Conservation (phyloP, 2,329 filamentous ascomycete genomes). For the Lachnellula hyalina region DNA sequence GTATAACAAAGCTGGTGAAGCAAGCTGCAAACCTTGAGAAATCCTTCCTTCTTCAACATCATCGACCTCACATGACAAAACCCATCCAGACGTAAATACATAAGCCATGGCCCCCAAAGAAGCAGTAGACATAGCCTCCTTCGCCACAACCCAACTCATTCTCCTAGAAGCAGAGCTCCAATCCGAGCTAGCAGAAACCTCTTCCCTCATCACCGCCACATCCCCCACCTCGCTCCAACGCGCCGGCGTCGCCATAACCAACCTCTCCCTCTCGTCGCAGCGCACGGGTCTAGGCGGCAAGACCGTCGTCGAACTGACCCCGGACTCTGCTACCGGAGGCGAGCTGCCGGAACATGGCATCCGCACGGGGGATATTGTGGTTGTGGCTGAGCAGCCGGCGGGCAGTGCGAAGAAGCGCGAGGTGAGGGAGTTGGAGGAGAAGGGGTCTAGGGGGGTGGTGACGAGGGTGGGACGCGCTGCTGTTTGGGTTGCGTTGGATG, state of each 20-base stretch:
- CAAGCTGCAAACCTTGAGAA: no score
- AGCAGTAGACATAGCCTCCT: slow-evolving; percentile 55
- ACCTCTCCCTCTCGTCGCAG: slow-evolving; percentile 67
- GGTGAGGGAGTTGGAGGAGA: slow-evolving; percentile 63
- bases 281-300: slow-evolving; percentile 90
- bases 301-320: slow-evolving; percentile 73
- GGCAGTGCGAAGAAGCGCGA: slow-evolving; percentile 58
- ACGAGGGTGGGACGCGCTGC: slow-evolving; percentile 53
- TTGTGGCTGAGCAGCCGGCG: slow-evolving; percentile 68
- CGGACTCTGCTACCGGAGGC: slow-evolving; percentile 59
- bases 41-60: slow-evolving; percentile 1
- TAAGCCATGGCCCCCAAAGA: slow-evolving; percentile 32
- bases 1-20: no score
- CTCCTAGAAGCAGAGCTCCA: slow-evolving; percentile 68
- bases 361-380: slow-evolving; percentile 71
- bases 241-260: slow-evolving; percentile 73
- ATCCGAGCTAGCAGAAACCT: slow-evolving; percentile 66
- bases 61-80: slow-evolving; percentile 10
- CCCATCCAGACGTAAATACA: neutral
- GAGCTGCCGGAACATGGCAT: slow-evolving; percentile 72
- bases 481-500: slow-evolving; percentile 65
- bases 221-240: slow-evolving; percentile 66
- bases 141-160: slow-evolving; percentile 64
- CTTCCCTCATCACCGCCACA: slow-evolving; percentile 59
- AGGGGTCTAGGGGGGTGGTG: slow-evolving; percentile 66